Evolutionary conservation across 129 eudicot genomes (phyloP), one percentile per base, ranked within the genome.

Genomic region (Lactuca saligna): DNA sequence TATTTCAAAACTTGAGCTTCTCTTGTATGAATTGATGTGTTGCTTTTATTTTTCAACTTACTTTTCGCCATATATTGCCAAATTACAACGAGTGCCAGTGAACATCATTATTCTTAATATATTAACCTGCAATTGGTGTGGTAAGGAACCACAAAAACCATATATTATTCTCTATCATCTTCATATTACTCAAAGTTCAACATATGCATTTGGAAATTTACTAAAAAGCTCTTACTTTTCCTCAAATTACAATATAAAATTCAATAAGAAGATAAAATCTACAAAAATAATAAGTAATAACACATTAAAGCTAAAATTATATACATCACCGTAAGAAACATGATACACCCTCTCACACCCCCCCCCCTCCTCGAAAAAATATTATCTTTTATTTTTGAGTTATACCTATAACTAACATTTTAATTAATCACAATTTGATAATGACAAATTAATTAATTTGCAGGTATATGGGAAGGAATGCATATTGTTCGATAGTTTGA

Each of bases 381-480:
- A 0, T 20, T 20, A 20, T 20, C 20, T 20, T 20, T 20, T 0
- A 20, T 20, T 20, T 20, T 20, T 20, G 20, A 20, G 20, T 20
- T 20, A 20, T 20, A 20, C 20, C 20, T 20, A 20, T 20, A 20
- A 20, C 20, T 20, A 20, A 20, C 20, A 20, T 20, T 20, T 20
- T 20, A 20, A 20, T 20, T 20, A 20, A 20, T 20, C 20, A 20
- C 20, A 20, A 20, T 20, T 20, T 20, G 20, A 20, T 20, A 20
- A 20, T 20, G 20, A 1, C 20, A 20, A 20, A 20, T 20, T 20
- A 20, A 0, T 20, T 20, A 20, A 20, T 20, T 20, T 20, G 70
- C 80, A 94, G 99, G 99, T 66, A 94, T 94, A 16, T 94, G 98
- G 96, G 91, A 96, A 15, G 96, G 98, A 76, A 92, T 92, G 96